These are phyloP conservation scores for Cutaneotrichosporon sp. DNA, from an alignment of 1,284 basidiomycete species.

Conservation along the genomic window DNA sequence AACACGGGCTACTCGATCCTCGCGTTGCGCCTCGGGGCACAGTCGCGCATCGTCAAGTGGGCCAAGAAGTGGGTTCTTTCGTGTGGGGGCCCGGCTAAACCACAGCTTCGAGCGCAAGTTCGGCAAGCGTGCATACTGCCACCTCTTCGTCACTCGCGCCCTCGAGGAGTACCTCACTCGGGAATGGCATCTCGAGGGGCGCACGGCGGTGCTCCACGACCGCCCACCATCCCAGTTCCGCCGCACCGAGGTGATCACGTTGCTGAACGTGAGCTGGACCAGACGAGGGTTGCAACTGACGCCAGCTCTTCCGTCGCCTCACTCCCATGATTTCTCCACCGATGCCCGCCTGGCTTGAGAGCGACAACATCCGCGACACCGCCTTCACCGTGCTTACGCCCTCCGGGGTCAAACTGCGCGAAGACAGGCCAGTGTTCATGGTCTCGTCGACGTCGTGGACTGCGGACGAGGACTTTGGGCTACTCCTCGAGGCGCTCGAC, in stretches of 20 bases:
- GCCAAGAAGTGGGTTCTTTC: slow-evolving; percentile 68
- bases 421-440: slow-evolving; percentile 78
- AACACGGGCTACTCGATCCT: slow-evolving; percentile 95
- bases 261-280: slow-evolving; percentile 61
- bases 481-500: slow-evolving; percentile 78
- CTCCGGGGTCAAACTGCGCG: slow-evolving; percentile 54
- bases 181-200: slow-evolving; percentile 78
- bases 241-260: slow-evolving; percentile 65
- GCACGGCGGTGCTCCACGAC: slow-evolving; percentile 78
- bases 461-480: slow-evolving; percentile 90
- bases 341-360: slow-evolving; percentile 39
- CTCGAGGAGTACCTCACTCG: slow-evolving; percentile 72
- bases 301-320: slow-evolving; percentile 63
- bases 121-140: slow-evolving; percentile 77
- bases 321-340: slow-evolving; percentile 35
- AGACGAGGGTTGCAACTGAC: slow-evolving; percentile 14
- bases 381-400: slow-evolving; percentile 34
- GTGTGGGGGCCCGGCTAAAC: not conserved
- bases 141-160: slow-evolving; percentile 90
- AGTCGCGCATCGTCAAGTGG: slow-evolving; percentile 70
- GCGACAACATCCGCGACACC: slow-evolving; percentile 42
- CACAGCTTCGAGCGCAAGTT: slow-evolving; percentile 77
- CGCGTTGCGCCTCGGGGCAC: slow-evolving; percentile 71
- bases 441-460: slow-evolving; percentile 98
- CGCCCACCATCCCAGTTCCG: slow-evolving; percentile 81